Evolutionary conservation across 2,329 filamentous ascomycete species (phyloP).

Genomic region (Exutisphaerella laricina): DNA sequence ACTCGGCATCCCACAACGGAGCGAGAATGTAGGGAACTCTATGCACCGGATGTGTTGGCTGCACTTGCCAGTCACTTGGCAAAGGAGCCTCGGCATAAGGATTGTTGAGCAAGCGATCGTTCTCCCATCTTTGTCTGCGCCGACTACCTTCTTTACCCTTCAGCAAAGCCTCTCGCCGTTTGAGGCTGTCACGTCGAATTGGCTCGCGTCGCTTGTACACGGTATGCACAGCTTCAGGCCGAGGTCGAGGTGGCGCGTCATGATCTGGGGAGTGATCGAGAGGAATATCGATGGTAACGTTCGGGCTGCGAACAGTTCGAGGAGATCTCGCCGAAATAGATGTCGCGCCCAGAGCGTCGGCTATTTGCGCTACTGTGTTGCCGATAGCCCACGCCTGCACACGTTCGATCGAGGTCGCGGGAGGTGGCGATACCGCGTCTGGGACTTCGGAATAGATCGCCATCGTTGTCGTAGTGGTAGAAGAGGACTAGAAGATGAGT

Average conservation of each 20-base stretch:
- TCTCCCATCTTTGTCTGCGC: constrained; percentile 87
- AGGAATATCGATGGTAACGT: constrained; percentile 65
- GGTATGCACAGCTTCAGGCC: constrained; percentile 28
- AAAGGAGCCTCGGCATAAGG: constrained; percentile 79
- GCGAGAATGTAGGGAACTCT: constrained; percentile 85
- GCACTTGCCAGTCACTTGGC: constrained; percentile 75
- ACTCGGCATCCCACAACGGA: constrained; percentile 68
- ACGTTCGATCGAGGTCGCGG: constrained; percentile 24
- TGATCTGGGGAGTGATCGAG: constrained; percentile 55
- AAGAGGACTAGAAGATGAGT: not conserved
- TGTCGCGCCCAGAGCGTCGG: constrained; percentile 39
- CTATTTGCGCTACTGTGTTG: constrained; percentile 39
- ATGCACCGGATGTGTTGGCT: constrained; percentile 72
- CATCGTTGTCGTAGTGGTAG: constrained; percentile 9
- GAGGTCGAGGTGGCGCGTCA: constrained; percentile 17
- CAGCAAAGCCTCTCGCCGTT: constrained; percentile 66
- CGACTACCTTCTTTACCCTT: constrained; percentile 89
- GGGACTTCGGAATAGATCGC: constrained; percentile 18
- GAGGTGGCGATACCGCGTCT: constrained; percentile 10
- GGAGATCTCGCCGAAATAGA: constrained; percentile 34
- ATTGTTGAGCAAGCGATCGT: constrained; percentile 81
- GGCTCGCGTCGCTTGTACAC: constrained; percentile 50
- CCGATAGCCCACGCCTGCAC: constrained; percentile 40
- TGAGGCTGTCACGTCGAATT: constrained; percentile 56
- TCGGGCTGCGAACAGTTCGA: constrained; percentile 45